A percentile compares a stretch with the other conserved stretches of the same genome.
These are phyloP conservation scores for Polytrichum commune DNA, from an alignment of 225 moss, liverwort and hornwort species.

Conservation along the genomic window DNA sequence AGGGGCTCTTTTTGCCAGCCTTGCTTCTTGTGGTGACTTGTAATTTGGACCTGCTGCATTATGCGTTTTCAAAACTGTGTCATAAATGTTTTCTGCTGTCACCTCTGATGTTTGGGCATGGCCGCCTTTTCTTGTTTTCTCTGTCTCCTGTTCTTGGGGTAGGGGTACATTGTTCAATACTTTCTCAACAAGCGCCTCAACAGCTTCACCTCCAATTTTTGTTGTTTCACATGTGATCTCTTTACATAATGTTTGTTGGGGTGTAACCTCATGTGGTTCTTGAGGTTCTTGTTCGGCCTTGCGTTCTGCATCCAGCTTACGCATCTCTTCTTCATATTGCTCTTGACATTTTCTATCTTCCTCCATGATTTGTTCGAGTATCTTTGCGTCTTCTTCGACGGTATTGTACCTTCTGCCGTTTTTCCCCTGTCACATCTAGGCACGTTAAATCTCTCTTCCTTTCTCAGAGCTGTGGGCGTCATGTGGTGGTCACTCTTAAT, in stretches of 20 bases:
- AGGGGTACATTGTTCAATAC: background rate
- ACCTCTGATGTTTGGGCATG: background rate
- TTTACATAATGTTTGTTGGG: background rate
- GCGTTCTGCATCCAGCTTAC: slow-evolving; percentile 22
- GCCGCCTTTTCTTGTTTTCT: background rate
- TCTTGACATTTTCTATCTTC: slow-evolving; percentile 44
- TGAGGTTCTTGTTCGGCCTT: background rate
- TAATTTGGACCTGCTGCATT: background rate
- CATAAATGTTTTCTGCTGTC: slow-evolving; percentile 9
- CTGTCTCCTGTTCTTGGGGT: background rate
- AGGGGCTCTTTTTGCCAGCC: too few relatives aligned
- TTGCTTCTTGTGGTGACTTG: background rate
- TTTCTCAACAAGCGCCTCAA: background rate
- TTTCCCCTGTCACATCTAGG: slow-evolving; percentile 17
- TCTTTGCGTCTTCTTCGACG: slow-evolving; percentile 31
- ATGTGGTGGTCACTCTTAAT: too few relatives aligned
- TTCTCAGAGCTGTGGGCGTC: too few relatives aligned
- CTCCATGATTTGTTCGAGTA: slow-evolving; percentile 37
- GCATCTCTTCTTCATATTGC: slow-evolving; percentile 37
- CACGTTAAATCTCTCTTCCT: too few relatives aligned
- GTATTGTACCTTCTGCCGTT: slow-evolving; percentile 16
- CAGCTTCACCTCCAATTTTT: slow-evolving; percentile 6
- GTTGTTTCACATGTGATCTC: slow-evolving; percentile 1
- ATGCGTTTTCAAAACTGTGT: slow-evolving; percentile 5
- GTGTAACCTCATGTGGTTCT: background rate